Evolutionary conservation across 352 stramenopile genomes (phyloP), one percentile per base, ranked within the genome.

Genomic region (Phytophthora pini): DNA sequence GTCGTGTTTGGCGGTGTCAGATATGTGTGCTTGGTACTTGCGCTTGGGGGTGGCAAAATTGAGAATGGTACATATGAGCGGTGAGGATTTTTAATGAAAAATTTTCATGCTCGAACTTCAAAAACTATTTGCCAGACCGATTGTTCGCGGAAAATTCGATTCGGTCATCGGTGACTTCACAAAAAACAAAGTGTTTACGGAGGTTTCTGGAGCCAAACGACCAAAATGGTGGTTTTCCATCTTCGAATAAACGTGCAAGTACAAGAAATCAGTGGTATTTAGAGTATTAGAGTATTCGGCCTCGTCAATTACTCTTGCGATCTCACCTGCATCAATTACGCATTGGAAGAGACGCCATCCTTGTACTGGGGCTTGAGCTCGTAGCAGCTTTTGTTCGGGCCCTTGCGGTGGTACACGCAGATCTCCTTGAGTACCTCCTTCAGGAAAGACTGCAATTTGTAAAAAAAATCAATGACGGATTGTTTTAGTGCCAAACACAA

Each of bases 391-490:
- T 96, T 96, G 83, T 96, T 96, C 4, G 88, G 88, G 7, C 86
- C 86, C 71, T 93, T 94, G 71, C 87, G 87, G 65, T 94, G 86
- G 72, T 96, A 96, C 39, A 90, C 76, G 70, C 88, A 96, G 49
- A 96, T 96, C 53, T 96, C 88, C 67, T 93, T 93, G 26, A 96
- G 82, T 48, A 96, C 79, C 50, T 96, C 86, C 61, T 96, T 96
- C 47, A 96, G 59, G 69, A 94, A 93, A 15, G 86, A 90, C 88
- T 96, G 62, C 26, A 54, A 15, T 24, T 40, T 27, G 5, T 40
- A 11, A n/a, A 39, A 9, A 24, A 51, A 17, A 17, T 17, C 17
- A 17, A 17, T 2, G 1, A 36, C 46, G 10, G 17, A 15, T 12
- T 29, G 5, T 39, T 24, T 36, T 36, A 36, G 31, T 13, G 31